Conservation (phyloP, 148 eudicot genomes). For the Oxyria digyna region DNA sequence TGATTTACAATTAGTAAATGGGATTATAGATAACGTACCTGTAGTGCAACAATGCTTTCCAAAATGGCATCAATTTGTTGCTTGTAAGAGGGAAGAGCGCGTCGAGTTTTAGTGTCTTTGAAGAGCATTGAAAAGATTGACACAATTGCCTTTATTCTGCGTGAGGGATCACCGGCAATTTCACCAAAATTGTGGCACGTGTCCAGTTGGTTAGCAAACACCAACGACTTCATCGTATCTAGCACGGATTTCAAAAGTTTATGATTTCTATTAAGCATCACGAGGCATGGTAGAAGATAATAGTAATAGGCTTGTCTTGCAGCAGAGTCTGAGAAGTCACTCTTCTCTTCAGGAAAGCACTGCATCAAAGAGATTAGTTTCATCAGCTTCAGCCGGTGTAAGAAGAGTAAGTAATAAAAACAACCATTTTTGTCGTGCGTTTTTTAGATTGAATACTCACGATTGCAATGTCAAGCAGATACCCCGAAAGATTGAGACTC, state of each 20-base stretch:
- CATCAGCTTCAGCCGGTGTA: not conserved
- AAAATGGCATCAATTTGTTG: slow-evolving; percentile 33
- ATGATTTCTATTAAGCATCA: slow-evolving; percentile 37
- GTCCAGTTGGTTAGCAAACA: slow-evolving; percentile 12
- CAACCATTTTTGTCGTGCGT: not conserved
- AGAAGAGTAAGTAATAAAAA: not conserved
- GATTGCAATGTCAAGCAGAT: slow-evolving; percentile 47
- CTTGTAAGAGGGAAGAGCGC: slow-evolving; percentile 37
- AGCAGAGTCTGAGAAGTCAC: not conserved
- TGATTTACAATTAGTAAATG: not conserved
- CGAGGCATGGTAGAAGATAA: slow-evolving; percentile 64
- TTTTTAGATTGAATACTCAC: slow-evolving; percentile 38
- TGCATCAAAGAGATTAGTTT: slow-evolving; percentile 19
- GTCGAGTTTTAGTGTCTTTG: slow-evolving; percentile 33
- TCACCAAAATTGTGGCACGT: slow-evolving; percentile 8
- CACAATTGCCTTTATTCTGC: slow-evolving; percentile 28
- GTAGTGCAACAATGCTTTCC: slow-evolving; percentile 21
- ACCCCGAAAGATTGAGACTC: slow-evolving; percentile 47
- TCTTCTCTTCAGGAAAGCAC: slow-evolving; percentile 37
- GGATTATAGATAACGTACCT: slow-evolving; percentile 23
- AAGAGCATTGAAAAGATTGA: slow-evolving; percentile 36
- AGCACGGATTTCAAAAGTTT: slow-evolving; percentile 34
- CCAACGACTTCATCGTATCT: slow-evolving; percentile 31
- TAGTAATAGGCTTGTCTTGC: slow-evolving; percentile 25
- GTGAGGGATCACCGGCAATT: slow-evolving; percentile 19